Evolutionary conservation across 257 asterid species (phyloP), one percentile per base, ranked within the genome.

Genomic region (Fraxinus cuspidata): DNA sequence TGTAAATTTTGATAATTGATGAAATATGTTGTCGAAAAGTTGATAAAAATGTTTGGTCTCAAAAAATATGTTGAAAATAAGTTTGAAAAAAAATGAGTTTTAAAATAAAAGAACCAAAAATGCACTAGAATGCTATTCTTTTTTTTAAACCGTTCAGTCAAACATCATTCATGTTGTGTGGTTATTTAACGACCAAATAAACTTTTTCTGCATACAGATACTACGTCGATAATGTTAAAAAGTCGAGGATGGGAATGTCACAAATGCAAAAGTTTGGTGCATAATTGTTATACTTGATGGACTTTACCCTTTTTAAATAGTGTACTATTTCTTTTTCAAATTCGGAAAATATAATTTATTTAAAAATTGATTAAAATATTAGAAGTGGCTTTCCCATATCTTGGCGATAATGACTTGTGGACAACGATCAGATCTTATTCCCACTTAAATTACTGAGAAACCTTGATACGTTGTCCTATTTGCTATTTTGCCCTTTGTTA

Each of bases 321-420:
- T 7, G 12, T 56, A 7, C 0, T 18, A 5, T 58, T 58, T 25
- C 8, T 19, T 53, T 15, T 58, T 19, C 64, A 18, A 42, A 25
- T 18, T 18, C 29, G 53, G 28, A 63, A 29, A 44, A 18, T n/a
- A 27, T 34, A 56, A 16, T 58, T 29, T 63, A 35, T 67, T 18
- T 76, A 60, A 12, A 76, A 81, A 63, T 70, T 76, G 42, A 77
- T 71, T 77, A 83, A 79, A 77, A 77, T 40, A 79, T 28, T 76
- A 64, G 8, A 64, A 77, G 86, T 92, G 91, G 72, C 85, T 84
- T 81, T 92, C 96, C 64, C 80, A 88, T 78, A 90, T 92, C 93
- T 89, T 84, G 78, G 81, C 31, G 97, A 92, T 84, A 88, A 88
- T 82, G 93, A 92, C 94, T 21, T 29, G n/a, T 88, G 85, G 86